These are phyloP conservation scores for Tritrichomonas musculus DNA, from an alignment of 208 protist species.

Conservation along the genomic window DNA sequence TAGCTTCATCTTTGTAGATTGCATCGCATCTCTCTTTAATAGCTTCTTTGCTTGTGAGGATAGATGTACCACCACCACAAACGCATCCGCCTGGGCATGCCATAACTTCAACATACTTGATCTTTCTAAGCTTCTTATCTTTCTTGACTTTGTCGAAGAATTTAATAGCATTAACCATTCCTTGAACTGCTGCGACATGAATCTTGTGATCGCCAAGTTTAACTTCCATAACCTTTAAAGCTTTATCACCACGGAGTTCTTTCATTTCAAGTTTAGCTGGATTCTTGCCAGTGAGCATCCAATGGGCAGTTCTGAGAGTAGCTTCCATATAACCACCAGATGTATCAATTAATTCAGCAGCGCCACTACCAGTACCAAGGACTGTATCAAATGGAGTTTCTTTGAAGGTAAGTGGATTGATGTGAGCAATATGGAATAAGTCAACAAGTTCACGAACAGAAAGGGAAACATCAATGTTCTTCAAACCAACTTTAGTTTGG, in stretches of 20 bases:
- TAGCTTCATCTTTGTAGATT: too few relatives aligned
- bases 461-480: slow-evolving; percentile 39
- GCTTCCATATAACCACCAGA: slow-evolving; percentile 55
- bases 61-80: too few relatives aligned
- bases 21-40: too few relatives aligned
- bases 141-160: background rate
- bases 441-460: slow-evolving; percentile 48
- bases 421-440: background rate
- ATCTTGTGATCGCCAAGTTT: background rate
- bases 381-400: slow-evolving; percentile 39
- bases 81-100: too few relatives aligned
- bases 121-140: background rate
- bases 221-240: background rate
- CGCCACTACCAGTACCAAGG: slow-evolving; percentile 44
- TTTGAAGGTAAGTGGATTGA: background rate
- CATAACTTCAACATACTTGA: background rate
- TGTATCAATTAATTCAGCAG: slow-evolving; percentile 42
- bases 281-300: background rate
- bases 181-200: background rate
- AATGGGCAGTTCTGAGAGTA: slow-evolving; percentile 33
- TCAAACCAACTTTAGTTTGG: background rate
- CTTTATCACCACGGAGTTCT: background rate
- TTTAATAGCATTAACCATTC: background rate
- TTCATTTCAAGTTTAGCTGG: background rate
- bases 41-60: too few relatives aligned